phyloP scores from a whole-genome alignment of 148 eudicot species.

The Rhododendron mucronatum region DNA sequence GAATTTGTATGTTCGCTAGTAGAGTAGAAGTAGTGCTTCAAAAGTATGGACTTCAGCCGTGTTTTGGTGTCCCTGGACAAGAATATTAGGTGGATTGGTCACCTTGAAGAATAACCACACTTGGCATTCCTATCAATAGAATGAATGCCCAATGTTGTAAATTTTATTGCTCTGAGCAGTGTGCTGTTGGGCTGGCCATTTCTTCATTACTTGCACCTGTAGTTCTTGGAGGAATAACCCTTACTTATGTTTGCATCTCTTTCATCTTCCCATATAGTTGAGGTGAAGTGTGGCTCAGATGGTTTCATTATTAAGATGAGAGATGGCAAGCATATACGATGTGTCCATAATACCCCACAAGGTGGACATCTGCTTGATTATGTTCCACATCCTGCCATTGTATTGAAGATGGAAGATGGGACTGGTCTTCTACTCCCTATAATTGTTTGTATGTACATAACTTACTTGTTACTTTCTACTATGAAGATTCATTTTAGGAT shows the following conservation, averaged over 20 bases:
- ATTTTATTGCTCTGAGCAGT: not conserved
- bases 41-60: not conserved
- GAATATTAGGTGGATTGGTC: not conserved
- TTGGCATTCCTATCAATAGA: not conserved
- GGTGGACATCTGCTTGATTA: conserved; percentile 84
- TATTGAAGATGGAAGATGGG: conserved; percentile 97
- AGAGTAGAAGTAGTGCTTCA: not conserved
- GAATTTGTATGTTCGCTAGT: not conserved
- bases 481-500: not conserved
- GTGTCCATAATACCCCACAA: conserved; percentile 83
- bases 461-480: not conserved
- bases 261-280: conserved; percentile 46
- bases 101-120: not conserved
- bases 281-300: conserved; percentile 82
- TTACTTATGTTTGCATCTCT: not conserved
- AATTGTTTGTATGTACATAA: conserved; percentile 71
- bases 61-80: not conserved
- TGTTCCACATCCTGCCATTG: conserved; percentile 95
- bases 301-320: conserved; percentile 89
- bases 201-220: not conserved
- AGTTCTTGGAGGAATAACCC: not conserved
- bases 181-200: not conserved
- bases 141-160: not conserved
- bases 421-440: conserved; percentile 91
- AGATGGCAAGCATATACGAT: conserved; percentile 73